Evolutionary conservation across 2,329 filamentous ascomycete genomes (phyloP), one percentile per base, ranked within the genome.

Genomic region (Eurotiales sp.): DNA sequence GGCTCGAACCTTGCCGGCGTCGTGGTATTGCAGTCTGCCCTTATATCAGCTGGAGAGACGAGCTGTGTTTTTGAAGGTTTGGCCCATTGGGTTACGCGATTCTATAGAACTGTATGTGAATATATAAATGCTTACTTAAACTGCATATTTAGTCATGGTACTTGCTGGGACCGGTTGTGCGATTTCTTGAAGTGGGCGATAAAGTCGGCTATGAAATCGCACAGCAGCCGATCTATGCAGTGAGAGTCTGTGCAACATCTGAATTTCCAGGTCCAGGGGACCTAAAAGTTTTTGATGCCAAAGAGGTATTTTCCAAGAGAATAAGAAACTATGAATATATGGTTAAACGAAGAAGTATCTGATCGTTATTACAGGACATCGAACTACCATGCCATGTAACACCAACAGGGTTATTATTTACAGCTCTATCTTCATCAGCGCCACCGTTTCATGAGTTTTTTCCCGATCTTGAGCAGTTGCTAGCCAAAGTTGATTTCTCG

Each of bases 391-490:
- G 64, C 37, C 63, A 67, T 57, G 61, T 80, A 36, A 82, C 79
- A 0, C 66, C 71, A 0, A 81, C 76, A 1, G 79, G 79, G 0
- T 68, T 82, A 0, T 59, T 82, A 1, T 82, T 82, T 54, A 67
- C 74, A 4, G 75, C 78, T 3, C 65, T 82, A 3, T 77, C 74
- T 11, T 62, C 73, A 15, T 65, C 75, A 22, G 69, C 76, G 15
- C 74, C 75, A 0, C 59, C 62, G 2, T 82, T 82, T 55, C 65
- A 78, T 15, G 73, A 79, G 36, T 82, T 75, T 64, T 82, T 80
- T 55, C 74, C 73, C 0, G 75, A 77, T 1, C 64, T 82, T 0
- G 74, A 80, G 54, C 66, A 70, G 2, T 55, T 80, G 2, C 69
- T 80, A 1, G 66, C 67, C 2, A 71, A 64, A 37, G 77, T 81